These are phyloP conservation scores for Endoconidiophora polonica DNA, from an alignment of 2,329 filamentous ascomycete genomes.

Conservation along the genomic window DNA sequence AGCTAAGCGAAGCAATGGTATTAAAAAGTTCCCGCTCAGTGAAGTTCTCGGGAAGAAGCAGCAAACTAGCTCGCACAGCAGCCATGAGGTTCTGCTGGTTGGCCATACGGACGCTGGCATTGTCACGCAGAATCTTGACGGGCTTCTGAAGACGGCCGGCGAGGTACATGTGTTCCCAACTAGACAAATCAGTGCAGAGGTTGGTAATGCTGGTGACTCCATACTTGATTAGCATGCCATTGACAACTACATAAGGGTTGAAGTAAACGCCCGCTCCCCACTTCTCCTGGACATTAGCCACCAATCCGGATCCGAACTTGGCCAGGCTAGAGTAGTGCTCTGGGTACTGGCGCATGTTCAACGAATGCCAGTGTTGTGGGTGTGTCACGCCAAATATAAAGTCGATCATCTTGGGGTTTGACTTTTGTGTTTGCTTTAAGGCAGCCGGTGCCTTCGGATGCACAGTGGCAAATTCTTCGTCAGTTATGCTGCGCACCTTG, in stretches of 20 bases:
- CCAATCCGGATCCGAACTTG: slow-evolving; percentile 65
- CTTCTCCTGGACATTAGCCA: slow-evolving; percentile 70
- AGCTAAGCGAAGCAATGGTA: slow-evolving; percentile 83
- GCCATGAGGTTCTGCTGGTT: slow-evolving; percentile 94
- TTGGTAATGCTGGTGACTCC: slow-evolving; percentile 91
- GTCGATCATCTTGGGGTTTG: slow-evolving; percentile 90
- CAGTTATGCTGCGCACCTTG: slow-evolving; percentile 35
- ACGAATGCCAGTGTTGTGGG: slow-evolving; percentile 89
- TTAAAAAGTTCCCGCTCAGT: slow-evolving; percentile 77
- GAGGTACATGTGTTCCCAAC: slow-evolving; percentile 93
- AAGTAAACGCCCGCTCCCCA: slow-evolving; percentile 95
- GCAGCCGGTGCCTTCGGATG: slow-evolving; percentile 71
- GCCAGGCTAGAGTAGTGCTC: slow-evolving; percentile 84
- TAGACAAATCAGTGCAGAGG: slow-evolving; percentile 65
- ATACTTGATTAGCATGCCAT: slow-evolving; percentile 94
- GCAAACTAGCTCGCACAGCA: slow-evolving; percentile 72
- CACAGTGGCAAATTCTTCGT: slow-evolving; percentile 42
- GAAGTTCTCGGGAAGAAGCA: slow-evolving; percentile 71
- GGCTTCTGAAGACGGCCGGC: slow-evolving; percentile 92
- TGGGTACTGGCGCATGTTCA: slow-evolving; percentile 77
- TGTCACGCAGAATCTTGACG: slow-evolving; percentile 90
- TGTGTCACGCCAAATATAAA: slow-evolving; percentile 94
- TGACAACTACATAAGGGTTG: slow-evolving; percentile 86
- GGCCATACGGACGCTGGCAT: slow-evolving; percentile 77
- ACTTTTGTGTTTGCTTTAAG: slow-evolving; percentile 70